Evolutionary conservation across 257 asterid species (phyloP).

Genomic region (Gentiana dahurica): DNA sequence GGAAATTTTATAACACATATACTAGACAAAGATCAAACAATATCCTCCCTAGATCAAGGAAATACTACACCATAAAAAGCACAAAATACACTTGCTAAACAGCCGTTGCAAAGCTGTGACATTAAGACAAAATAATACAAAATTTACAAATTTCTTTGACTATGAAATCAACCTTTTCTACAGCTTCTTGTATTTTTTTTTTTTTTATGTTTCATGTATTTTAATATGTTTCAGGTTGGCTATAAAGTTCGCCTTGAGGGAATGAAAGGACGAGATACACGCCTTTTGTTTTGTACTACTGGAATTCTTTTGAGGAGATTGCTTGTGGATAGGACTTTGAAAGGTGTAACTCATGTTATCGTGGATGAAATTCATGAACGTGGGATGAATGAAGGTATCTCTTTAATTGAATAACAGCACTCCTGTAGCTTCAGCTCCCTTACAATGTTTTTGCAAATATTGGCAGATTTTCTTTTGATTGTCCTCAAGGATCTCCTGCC

Average conservation of each 20-base stretch:
- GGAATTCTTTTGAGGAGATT: conserved; percentile 82
- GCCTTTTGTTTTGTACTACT: conserved; percentile 84
- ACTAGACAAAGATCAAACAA: too few relatives aligned
- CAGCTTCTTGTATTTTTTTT: conserved; percentile 12
- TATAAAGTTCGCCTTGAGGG: conserved; percentile 96
- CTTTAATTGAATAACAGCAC: conserved; percentile 5
- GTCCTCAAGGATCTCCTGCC: conserved; percentile 91
- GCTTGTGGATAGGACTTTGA: conserved; percentile 71
- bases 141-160: too few relatives aligned
- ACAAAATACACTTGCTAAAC: too few relatives aligned
- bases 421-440: conserved; percentile 18
- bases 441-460: conserved; percentile 13
- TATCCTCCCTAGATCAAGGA: too few relatives aligned
- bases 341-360: conserved; percentile 78
- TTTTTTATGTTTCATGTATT: not conserved
- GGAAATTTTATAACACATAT: too few relatives aligned
- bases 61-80: too few relatives aligned
- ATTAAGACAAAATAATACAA: too few relatives aligned
- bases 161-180: too few relatives aligned
- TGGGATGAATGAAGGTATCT: conserved; percentile 91
- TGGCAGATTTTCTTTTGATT: conserved; percentile 85
- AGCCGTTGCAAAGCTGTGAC: too few relatives aligned
- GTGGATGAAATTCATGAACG: conserved; percentile 97
- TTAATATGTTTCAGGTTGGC: conserved; percentile 47
- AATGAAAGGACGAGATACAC: conserved; percentile 87